These are phyloP conservation scores for Trichoderma guizhouense DNA, from an alignment of 2,329 filamentous ascomycete genomes.

Conservation along the genomic window DNA sequence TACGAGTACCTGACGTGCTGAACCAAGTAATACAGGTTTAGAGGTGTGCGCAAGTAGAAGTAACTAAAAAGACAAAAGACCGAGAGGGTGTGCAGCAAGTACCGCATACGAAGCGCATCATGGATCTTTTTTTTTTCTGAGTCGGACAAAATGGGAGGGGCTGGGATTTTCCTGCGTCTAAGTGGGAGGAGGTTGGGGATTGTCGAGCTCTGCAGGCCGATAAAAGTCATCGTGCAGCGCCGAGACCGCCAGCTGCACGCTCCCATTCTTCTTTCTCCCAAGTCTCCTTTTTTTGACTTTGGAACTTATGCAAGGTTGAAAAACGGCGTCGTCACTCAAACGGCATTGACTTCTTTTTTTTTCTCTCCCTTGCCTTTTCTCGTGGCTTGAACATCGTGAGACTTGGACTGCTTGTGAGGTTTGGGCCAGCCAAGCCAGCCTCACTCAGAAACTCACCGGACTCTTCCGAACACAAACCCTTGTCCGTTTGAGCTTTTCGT, in stretches of 20 bases:
- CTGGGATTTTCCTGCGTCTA: conserved; percentile 23
- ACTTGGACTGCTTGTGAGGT: not conserved
- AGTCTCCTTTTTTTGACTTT: conserved; percentile 11
- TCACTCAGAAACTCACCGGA: not conserved
- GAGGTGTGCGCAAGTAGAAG: not conserved
- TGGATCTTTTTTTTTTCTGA: conserved; percentile 9
- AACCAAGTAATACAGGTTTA: not conserved
- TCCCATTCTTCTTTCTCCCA: conserved; percentile 12
- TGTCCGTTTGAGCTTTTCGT: not conserved
- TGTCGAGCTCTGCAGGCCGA: conserved; percentile 24
- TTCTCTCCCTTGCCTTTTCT: not conserved
- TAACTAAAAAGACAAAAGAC: not conserved
- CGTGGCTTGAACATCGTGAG: not conserved
- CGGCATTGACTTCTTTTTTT: not conserved
- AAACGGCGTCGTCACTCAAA: not conserved
- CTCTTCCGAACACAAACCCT: not conserved
- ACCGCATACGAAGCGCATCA: not conserved
- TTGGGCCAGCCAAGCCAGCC: not conserved
- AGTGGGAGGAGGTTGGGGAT: conserved; percentile 38
- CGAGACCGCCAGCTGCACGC: conserved; percentile 24
- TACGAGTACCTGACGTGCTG: not conserved
- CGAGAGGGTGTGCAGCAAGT: not conserved
- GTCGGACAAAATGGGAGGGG: conserved; percentile 27
- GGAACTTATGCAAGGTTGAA: not conserved
- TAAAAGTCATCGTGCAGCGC: conserved; percentile 35